These are phyloP conservation scores for Colletotrichum sansevieriae DNA, from an alignment of 2,329 filamentous ascomycete species.

Conservation along the genomic window DNA sequence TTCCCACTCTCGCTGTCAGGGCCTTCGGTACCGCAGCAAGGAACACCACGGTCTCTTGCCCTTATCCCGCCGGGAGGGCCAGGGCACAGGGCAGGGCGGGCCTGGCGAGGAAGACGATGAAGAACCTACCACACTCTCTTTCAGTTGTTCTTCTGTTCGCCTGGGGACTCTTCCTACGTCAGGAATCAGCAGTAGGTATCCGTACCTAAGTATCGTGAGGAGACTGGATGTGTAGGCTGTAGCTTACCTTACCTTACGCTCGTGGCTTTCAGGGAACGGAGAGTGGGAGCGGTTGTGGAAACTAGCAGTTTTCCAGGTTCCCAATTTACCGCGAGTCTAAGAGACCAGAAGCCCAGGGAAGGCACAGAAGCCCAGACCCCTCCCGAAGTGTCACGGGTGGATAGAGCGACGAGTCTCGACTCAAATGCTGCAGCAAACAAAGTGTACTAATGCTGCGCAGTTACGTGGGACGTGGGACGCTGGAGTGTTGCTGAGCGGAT, in stretches of 20 bases:
- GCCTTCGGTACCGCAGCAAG: not conserved
- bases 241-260: too few species aligned
- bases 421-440: constrained; percentile 27
- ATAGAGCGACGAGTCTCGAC: constrained; percentile 35
- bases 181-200: too few species aligned
- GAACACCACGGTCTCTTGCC: not conserved
- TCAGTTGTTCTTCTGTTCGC: too few species aligned
- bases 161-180: too few species aligned
- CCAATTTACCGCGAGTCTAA: not conserved
- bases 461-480: constrained; percentile 32
- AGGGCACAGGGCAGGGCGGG: not conserved
- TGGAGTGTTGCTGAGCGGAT: not conserved
- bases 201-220: too few species aligned
- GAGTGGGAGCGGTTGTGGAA: constrained; percentile 34
- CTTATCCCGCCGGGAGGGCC: not conserved
- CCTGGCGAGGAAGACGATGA: not conserved
- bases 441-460: constrained; percentile 34
- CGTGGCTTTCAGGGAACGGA: not conserved
- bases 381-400: constrained; percentile 8
- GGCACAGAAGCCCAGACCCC: constrained; percentile 16
- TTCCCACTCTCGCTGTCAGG: not conserved
- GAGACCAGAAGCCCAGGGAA: not conserved
- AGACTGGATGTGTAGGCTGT: too few species aligned
- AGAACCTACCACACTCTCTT: not conserved
- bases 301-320: constrained; percentile 13